phyloP scores from a whole-genome alignment of 2,329 filamentous ascomycete genomes.

The Zopfia rhizophila region DNA sequence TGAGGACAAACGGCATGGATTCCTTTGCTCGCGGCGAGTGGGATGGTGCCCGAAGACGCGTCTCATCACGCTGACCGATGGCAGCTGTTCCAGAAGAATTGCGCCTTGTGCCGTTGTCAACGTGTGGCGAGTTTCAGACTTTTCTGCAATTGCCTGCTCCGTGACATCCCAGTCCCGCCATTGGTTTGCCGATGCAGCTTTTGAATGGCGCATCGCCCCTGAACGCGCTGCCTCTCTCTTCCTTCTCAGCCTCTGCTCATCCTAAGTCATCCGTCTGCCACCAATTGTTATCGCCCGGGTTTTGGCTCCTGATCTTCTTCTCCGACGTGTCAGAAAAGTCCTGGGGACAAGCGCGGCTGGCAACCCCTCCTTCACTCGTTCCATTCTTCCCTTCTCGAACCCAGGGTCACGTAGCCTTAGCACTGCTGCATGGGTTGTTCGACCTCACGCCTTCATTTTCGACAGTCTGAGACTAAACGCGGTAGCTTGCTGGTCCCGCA shows the following conservation, averaged over 20 bases:
- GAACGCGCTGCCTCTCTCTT: constrained; percentile 7
- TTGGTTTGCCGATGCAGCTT: constrained; percentile 2
- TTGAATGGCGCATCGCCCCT: constrained; percentile 6
- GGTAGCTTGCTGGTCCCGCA: constrained; percentile 12
- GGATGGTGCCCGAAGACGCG: constrained; percentile 1
- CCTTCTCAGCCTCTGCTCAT: background rate
- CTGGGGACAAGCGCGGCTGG: constrained; percentile 16
- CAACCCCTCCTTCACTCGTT: background rate
- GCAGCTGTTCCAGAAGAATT: constrained; percentile 16
- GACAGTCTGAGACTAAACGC: constrained; percentile 5
- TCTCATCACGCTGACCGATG: background rate
- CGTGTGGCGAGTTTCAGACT: constrained; percentile 15
- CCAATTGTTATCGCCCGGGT: constrained; percentile 14
- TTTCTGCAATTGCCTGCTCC: background rate
- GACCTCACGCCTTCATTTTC: too few species aligned
- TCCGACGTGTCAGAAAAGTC: constrained; percentile 17
- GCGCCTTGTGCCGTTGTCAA: background rate
- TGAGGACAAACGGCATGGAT: too few species aligned
- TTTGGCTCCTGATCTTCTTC: constrained; percentile 12
- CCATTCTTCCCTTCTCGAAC: constrained; percentile 9
- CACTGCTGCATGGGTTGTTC: background rate
- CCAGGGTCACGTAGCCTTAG: background rate
- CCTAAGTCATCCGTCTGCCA: too few species aligned
- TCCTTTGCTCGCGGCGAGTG: too few species aligned
- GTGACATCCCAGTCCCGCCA: constrained; percentile 13